These are phyloP conservation scores for Coemansia sp. DNA, from an alignment of 192 early-diverging fungal genomes.

Conservation along the genomic window DNA sequence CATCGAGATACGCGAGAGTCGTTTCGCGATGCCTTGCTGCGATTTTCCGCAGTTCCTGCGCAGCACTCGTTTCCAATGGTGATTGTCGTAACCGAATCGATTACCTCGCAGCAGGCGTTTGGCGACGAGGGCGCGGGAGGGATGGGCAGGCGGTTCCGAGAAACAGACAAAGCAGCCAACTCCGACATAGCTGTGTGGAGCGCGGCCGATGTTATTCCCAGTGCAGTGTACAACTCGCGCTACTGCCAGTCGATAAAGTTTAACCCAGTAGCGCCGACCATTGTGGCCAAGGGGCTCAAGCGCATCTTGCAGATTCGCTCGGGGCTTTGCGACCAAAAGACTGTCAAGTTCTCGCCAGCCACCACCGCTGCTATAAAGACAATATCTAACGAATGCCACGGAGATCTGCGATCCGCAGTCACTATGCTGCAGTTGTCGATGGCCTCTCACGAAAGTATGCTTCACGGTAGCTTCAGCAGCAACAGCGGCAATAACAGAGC, in stretches of 20 bases:
- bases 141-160: conserved; percentile 10
- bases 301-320: conserved; percentile 38
- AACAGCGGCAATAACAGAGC: neutral
- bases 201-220: conserved; percentile 35
- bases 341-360: neutral
- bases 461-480: too few species aligned
- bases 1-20: conserved; percentile 55
- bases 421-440: conserved; percentile 59
- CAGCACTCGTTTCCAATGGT: conserved; percentile 47
- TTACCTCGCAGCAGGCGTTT: conserved; percentile 27
- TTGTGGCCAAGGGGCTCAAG: conserved; percentile 62
- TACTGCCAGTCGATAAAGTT: conserved; percentile 55
- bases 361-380: conserved; percentile 31
- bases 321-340: conserved; percentile 1
- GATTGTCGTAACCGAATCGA: conserved; percentile 44
- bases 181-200: conserved; percentile 24
- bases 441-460: neutral
- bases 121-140: conserved; percentile 14
- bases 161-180: conserved; percentile 7
- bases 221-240: conserved; percentile 22
- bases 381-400: conserved; percentile 55
- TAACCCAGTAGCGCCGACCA: conserved; percentile 66
- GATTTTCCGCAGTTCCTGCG: conserved; percentile 39
- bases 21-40: conserved; percentile 54
- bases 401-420: conserved; percentile 63